These are phyloP conservation scores for Marasmius sp. DNA, from an alignment of 1,284 basidiomycete species.

Conservation along the genomic window DNA sequence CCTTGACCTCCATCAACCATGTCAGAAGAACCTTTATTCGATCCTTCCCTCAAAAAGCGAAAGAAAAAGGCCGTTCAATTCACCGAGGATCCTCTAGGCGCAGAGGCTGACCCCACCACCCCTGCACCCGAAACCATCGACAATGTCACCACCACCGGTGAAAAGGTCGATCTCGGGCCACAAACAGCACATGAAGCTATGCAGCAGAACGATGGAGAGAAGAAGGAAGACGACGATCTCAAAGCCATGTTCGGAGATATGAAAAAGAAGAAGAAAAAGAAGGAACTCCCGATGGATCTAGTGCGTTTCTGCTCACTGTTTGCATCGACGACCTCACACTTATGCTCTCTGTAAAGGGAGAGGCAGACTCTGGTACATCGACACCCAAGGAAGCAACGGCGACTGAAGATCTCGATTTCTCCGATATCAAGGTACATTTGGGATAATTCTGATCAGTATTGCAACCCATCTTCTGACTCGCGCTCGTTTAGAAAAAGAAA, in stretches of 20 bases:
- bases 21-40: slow-evolving; percentile 77
- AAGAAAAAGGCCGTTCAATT: slow-evolving; percentile 87
- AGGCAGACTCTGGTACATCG: slow-evolving; percentile 56
- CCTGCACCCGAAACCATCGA: slow-evolving; percentile 73
- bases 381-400: slow-evolving; percentile 50
- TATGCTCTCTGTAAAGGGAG: slow-evolving; percentile 41
- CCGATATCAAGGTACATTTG: slow-evolving; percentile 11
- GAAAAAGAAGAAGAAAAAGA: slow-evolving; percentile 94
- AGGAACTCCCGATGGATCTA: slow-evolving; percentile 82
- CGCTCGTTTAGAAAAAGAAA: slow-evolving; percentile 61
- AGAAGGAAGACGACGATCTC: slow-evolving; percentile 69
- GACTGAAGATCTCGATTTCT: slow-evolving; percentile 26
- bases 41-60: slow-evolving; percentile 80
- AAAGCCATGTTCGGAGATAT: slow-evolving; percentile 85
- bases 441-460: background rate
- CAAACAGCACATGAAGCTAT: slow-evolving; percentile 74
- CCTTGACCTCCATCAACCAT: slow-evolving; percentile 37
- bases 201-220: slow-evolving; percentile 44
- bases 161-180: slow-evolving; percentile 71
- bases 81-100: slow-evolving; percentile 79
- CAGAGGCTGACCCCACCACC: slow-evolving; percentile 77
- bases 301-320: slow-evolving; percentile 41
- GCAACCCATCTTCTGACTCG: background rate
- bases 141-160: slow-evolving; percentile 62
- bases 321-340: slow-evolving; percentile 4